Evolutionary conservation across 805 yeast species (phyloP).

Genomic region (Candida cerambycidarum): DNA sequence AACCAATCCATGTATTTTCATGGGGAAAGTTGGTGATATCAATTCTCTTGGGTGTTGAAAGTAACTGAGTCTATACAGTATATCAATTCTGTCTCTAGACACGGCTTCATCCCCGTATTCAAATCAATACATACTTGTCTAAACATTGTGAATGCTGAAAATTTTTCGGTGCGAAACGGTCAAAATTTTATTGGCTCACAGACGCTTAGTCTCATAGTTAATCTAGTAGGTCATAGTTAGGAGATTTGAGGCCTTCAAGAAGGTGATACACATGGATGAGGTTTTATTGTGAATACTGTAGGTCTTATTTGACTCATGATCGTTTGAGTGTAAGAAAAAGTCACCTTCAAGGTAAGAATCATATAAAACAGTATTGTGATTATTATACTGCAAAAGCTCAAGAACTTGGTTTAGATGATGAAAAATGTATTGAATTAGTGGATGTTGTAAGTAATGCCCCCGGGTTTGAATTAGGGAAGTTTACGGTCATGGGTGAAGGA

Average conservation of each 20-base stretch:
- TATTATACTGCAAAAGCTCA: conserved; percentile 60
- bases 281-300: conserved; percentile 84
- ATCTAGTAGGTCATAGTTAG: background rate
- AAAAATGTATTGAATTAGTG: conserved; percentile 18
- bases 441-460: conserved; percentile 34
- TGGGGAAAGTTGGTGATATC: background rate
- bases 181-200: conserved; percentile 9
- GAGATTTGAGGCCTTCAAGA: background rate
- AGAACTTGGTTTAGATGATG: conserved; percentile 36
- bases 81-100: background rate
- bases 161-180: conserved; percentile 12
- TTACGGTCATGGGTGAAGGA: conserved; percentile 1
- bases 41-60: no score
- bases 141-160: conserved; percentile 14
- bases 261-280: conserved; percentile 25
- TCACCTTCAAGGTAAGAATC: conserved; percentile 77
- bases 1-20: background rate
- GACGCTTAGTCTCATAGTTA: background rate
- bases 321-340: conserved; percentile 82
- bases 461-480: conserved; percentile 6
- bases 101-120: background rate
- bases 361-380: conserved; percentile 66
- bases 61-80: no score
- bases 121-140: conserved; percentile 17
- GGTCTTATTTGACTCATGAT: conserved; percentile 81